A percentile compares a stretch with the other conserved stretches of the same genome.
Evolutionary conservation across 805 yeast species (phyloP).

Genomic region (Candida ipomoeae): DNA sequence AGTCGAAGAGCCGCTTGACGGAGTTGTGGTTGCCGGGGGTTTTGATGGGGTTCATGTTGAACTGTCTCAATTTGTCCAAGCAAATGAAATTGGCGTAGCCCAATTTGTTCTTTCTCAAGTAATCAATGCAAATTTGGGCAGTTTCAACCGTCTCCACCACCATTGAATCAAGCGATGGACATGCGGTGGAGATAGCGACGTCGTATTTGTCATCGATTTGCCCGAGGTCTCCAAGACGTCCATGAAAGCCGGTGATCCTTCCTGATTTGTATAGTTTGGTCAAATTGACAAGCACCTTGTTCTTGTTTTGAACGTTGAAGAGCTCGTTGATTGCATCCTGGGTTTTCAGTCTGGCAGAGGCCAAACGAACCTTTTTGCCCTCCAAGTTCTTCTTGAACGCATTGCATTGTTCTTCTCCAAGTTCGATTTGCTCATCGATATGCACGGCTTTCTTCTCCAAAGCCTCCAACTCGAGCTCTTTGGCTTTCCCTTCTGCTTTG

Average conservation of each 20-base stretch:
- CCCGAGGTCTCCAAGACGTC: conserved; percentile 91
- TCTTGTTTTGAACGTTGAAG: conserved; percentile 59
- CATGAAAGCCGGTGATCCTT: conserved; percentile 79
- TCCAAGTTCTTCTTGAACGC: conserved; percentile 47
- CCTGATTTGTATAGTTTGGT: conserved; percentile 72
- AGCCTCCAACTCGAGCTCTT: conserved; percentile 44
- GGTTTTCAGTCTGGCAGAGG: conserved; percentile 54
- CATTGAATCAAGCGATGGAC: conserved; percentile 84
- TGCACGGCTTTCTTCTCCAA: conserved; percentile 47
- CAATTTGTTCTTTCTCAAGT: conserved; percentile 71
- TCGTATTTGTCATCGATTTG: conserved; percentile 84
- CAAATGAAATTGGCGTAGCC: conserved; percentile 90
- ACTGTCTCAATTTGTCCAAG: conserved; percentile 64
- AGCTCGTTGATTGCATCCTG: conserved; percentile 63
- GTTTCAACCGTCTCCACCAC: conserved; percentile 77
- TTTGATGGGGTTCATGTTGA: conserved; percentile 51
- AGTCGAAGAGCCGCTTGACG: conserved; percentile 80
- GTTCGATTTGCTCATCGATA: conserved; percentile 48
- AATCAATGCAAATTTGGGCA: conserved; percentile 65
- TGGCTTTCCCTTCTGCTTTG: conserved; percentile 45
- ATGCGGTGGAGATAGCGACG: conserved; percentile 92
- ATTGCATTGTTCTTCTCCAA: conserved; percentile 56
- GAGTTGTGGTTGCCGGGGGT: conserved; percentile 64
- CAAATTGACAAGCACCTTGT: conserved; percentile 66
- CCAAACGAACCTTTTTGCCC: conserved; percentile 51